Base-by-base conservation (phyloP, 352 stramenopile species). In the Albugo candida region DNA sequence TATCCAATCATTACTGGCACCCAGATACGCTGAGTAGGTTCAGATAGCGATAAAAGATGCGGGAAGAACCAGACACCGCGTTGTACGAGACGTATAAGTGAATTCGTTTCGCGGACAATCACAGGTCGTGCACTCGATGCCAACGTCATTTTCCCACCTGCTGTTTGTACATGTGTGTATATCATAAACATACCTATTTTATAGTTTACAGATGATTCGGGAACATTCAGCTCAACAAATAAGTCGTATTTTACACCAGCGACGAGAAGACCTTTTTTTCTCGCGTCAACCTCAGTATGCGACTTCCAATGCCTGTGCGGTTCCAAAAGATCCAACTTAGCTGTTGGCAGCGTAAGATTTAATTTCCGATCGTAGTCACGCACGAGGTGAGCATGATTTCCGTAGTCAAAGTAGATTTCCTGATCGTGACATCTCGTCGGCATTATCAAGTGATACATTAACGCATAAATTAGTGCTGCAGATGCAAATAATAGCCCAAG, bases 171-270 rank as follows among this genome's bases (percentile, higher is more conserved):
- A 53, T 52, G 58, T 12, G 72, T 83, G 4, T 53, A 39, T 31
- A 88, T 56, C 75, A 88, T 88, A 41, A 88, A 88, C 56, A 84
- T 69, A 24, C 76, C 76, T 13, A 84, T 65, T 21, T 74, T 63
- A n/a, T 54, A 61, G 51, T 88, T 88, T 20, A 50, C 53, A 11
- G 45, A 52, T 12, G 70, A 78, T 49, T 83, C 68, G 13, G 72
- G 70, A 54, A 85, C 53, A 16, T 65, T 66, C 6, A 88, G 63
- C 51, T 85, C 72, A 31, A 88, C 56, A 21, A 81, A 73, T 19
- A 88, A 59, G 52, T 88, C 76, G 60, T 88, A 85, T 58, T 66
- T 84, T 16, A 83, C 60, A 1, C 72, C 67, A 13, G 72, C 67
- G 16, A 78, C 64, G 2, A 88, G 59, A 47, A 73, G 65, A 13